phyloP scores from a whole-genome alignment of 108 stramenopile species.

The Discostella pseudostelligera region DNA sequence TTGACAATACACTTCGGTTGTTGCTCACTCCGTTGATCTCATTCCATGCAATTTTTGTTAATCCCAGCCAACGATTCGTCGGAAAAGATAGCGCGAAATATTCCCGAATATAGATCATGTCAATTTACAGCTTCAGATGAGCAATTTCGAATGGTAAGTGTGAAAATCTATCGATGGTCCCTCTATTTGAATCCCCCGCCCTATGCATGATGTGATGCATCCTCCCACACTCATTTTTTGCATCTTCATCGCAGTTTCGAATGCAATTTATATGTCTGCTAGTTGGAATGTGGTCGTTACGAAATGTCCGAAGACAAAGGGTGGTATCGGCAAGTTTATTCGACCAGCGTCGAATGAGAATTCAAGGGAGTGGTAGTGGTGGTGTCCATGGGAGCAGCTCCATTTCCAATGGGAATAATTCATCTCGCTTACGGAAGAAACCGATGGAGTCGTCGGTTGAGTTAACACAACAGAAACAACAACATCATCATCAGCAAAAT shows the following conservation, averaged over 20 bases:
- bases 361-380: constrained; percentile 19
- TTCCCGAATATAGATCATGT: constrained; percentile 35
- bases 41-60: neutral
- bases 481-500: too few relatives aligned
- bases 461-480: constrained; percentile 10
- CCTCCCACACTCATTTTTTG: too few relatives aligned
- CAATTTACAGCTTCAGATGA: constrained; percentile 39
- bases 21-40: neutral
- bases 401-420: constrained; percentile 23
- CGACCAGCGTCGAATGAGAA: constrained; percentile 38
- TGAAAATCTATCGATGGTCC: too few relatives aligned
- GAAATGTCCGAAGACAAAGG: constrained; percentile 30
- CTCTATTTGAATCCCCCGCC: too few relatives aligned
- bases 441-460: constrained; percentile 23
- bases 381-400: neutral
- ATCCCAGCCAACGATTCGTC: constrained; percentile 18
- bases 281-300: constrained; percentile 31
- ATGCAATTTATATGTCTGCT: constrained; percentile 42
- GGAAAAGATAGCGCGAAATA: constrained; percentile 21
- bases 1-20: neutral
- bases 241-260: constrained; percentile 14
- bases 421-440: constrained; percentile 19
- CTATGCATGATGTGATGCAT: too few relatives aligned
- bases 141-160: constrained; percentile 33
- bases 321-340: constrained; percentile 41